Percentiles rank a stretch among this genome's conserved stretches.
phyloP scores from a whole-genome alignment of 2,329 filamentous ascomycete species.

The Penicillium sp. region DNA sequence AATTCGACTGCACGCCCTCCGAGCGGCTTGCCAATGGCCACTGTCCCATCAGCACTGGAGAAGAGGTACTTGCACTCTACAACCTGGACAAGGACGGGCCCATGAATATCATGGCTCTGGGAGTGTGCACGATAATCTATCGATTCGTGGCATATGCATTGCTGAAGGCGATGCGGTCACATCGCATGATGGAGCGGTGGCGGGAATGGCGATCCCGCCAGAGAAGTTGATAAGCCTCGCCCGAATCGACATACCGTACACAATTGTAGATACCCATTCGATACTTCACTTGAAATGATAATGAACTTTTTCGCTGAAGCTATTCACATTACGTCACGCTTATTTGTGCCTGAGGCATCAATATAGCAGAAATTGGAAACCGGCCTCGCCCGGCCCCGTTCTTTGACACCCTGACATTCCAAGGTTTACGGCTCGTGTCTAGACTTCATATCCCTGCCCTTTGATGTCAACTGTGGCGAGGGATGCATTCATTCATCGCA shows the following conservation, averaged over 20 bases:
- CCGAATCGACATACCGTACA: neutral
- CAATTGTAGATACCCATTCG: slow-evolving; percentile 1
- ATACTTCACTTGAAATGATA: neutral
- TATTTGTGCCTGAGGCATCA: too few relatives aligned
- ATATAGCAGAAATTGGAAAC: too few relatives aligned
- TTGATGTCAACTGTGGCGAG: too few relatives aligned
- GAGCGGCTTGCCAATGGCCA: slow-evolving; percentile 60
- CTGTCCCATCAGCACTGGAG: slow-evolving; percentile 65
- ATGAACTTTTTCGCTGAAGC: neutral
- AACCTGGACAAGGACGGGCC: slow-evolving; percentile 61
- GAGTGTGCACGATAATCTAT: slow-evolving; percentile 64
- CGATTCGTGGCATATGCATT: slow-evolving; percentile 52
- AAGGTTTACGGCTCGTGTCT: too few relatives aligned
- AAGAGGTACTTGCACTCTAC: slow-evolving; percentile 67
- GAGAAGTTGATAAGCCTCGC: neutral
- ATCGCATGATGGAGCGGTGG: slow-evolving; percentile 21
- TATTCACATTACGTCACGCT: neutral
- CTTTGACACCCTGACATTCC: too few relatives aligned
- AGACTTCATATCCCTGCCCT: too few relatives aligned
- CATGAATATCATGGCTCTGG: slow-evolving; percentile 62
- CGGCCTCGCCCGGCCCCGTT: too few relatives aligned
- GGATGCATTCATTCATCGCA: too few relatives aligned
- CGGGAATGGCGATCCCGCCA: slow-evolving; percentile 20
- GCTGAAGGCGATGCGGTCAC: slow-evolving; percentile 30
- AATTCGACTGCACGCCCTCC: slow-evolving; percentile 62